Evolutionary conservation across 2,329 filamentous ascomycete species (phyloP).

Genomic region (Capronia americana): DNA sequence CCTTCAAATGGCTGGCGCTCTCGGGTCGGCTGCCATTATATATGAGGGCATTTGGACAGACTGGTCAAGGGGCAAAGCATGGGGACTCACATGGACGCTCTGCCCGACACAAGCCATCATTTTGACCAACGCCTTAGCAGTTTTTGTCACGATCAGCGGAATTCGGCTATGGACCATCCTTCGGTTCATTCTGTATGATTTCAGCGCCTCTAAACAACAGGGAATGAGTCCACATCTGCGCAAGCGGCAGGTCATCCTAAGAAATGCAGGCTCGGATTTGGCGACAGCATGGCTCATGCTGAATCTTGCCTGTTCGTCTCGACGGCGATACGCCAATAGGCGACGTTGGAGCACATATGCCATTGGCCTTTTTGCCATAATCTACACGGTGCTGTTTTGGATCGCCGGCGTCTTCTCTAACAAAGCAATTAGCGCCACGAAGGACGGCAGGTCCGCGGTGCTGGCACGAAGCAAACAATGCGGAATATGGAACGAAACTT

Average conservation of each 20-base stretch:
- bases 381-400: conserved; percentile 30
- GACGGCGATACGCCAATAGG: conserved; percentile 15
- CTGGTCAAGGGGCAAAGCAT: conserved; percentile 29
- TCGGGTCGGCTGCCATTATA: no score
- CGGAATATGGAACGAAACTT: conserved; percentile 32
- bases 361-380: conserved; percentile 23
- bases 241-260: conserved; percentile 34
- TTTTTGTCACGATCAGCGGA: conserved; percentile 31
- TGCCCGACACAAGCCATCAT: conserved; percentile 27
- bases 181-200: conserved; percentile 29
- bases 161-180: conserved; percentile 35
- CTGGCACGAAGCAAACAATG: conserved; percentile 29
- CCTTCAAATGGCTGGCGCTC: no score
- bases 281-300: conserved; percentile 28
- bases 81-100: conserved; percentile 36
- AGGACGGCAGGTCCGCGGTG: conserved; percentile 20
- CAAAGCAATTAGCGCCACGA: conserved; percentile 20
- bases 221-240: conserved; percentile 3
- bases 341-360: conserved; percentile 18
- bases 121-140: conserved; percentile 33
- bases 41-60: conserved; percentile 20
- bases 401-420: conserved; percentile 29
- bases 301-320: conserved; percentile 24
- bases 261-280: conserved; percentile 28
- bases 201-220: conserved; percentile 1